Evolutionary conservation across 352 stramenopile species (phyloP), one percentile per base, ranked within the genome.

Genomic region (Globisporangium parvum): DNA sequence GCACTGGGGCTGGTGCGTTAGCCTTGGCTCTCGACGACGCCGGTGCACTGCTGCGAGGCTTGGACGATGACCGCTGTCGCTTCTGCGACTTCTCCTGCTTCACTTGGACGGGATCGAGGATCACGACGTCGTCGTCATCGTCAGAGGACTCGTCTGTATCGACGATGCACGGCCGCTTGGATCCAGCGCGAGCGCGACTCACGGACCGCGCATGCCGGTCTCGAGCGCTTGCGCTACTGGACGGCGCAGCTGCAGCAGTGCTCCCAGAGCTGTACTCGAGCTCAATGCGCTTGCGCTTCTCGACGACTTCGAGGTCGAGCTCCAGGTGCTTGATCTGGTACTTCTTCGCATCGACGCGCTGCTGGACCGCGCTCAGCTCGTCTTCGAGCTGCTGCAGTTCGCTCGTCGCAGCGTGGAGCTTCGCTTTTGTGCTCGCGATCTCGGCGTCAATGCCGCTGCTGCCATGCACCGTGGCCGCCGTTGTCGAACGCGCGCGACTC

Each of bases 291-390:
- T 78, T 70, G 15, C 82, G 82, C 54, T 86, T 87, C 21, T 69
- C 53, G 39, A 92, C 61, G 15, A 65, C 67, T 23, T 92, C 75
- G 20, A 92, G 47, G 33, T 78, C 66, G 8, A 90, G 70, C 57
- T 88, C 61, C 46, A 89, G 60, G 40, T 91, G 77, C 64, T 76
- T 72, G 18, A 92, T 66, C 52, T 89, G 70, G 52, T 91, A 72
- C 48, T 73, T 72, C 55, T 87, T 85, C 8, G 49, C 53, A 6
- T 89, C 66, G 1, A 88, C 50, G 4, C 62, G 75, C 51, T 68
- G 61, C 47, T 71, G 37, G 6, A 86, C 31, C 48, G 68, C 62
- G n/a, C 28, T 31, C 39, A 81, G 33, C 28, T 87, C 48, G 1
- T 70, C 58, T 6, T 71, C 62, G 12, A 92, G 40, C 18, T 65